Evolutionary conservation across 192 early-diverging fungal genomes (phyloP), one percentile per base, ranked within the genome.

Genomic region (Coemansia sp.): DNA sequence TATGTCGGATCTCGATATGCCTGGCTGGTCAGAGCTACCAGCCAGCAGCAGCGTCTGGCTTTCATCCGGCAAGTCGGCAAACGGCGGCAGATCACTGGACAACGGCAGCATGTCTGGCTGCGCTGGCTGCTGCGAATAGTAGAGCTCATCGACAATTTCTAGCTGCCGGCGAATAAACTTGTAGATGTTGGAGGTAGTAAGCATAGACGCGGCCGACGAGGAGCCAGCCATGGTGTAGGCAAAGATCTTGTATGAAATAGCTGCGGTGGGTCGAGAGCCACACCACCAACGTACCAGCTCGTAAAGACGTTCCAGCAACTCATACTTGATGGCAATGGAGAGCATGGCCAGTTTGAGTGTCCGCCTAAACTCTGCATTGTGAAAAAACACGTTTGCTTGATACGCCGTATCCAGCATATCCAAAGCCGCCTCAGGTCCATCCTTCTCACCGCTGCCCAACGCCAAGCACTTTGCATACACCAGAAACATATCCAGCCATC

Each of bases 401-500:
- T 45, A 56, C 21, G 78, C 56, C 2, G 18, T 49, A 15, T 78
- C 70, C 0, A 81, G 62, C 46, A 78, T 38, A 6, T 55, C 41
- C 10, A 64, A 14, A 5, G 80, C 74, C 17, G 54, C 64, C 16
- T 34, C 42, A 2, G 50, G 6, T 10, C 56, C 56, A 11, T 41
- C 42, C 38, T 52, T 31, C n/a, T 36, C 9, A 26, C 45, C 14
- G 18, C 42, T 34, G 7, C 10, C 51, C 2, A 74, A 42, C 3
- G 58, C 39, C 60, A 81, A 58, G 17, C 68, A 70, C 28, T 69
- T 59, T 7, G 41, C 62, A 42, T 74, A 78, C 41, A 55, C 26
- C n/a, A 78, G 58, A 20, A 81, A 78, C 61, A 81, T 68, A 30
- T 66, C 55, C 8, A 58, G 23, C 80, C 80, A 81, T 16, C 55